Evolutionary conservation across 306 rosid genomes (phyloP).

Genomic region (Cucurbita pepo): DNA sequence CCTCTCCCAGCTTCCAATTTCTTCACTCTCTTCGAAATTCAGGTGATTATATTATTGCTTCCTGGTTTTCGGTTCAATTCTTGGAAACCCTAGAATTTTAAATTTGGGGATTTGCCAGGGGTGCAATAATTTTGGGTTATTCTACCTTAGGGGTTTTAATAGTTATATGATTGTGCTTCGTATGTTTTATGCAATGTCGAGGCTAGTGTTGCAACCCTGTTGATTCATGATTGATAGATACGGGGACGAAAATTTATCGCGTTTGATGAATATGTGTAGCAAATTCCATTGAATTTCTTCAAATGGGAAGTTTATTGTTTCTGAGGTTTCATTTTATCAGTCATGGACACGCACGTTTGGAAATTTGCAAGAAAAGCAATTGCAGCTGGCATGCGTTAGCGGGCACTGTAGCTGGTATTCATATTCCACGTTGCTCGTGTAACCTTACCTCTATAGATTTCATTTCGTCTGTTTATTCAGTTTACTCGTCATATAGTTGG

Average conservation of each 20-base stretch:
- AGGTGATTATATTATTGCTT: slow-evolving; percentile 38
- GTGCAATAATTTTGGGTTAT: slow-evolving; percentile 36
- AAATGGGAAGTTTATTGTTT: neutral
- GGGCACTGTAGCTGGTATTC: neutral
- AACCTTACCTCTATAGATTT: neutral
- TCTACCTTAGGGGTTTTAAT: slow-evolving; percentile 15
- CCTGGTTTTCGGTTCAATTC: slow-evolving; percentile 19
- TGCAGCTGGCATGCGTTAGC: neutral
- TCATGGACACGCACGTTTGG: neutral
- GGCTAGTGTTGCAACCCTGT: slow-evolving; percentile 11
- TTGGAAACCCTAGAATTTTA: slow-evolving; percentile 73
- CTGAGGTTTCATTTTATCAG: neutral
- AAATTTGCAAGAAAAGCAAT: neutral
- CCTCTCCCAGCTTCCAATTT: slow-evolving; percentile 46
- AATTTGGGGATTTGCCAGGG: slow-evolving; percentile 22
- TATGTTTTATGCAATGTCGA: slow-evolving; percentile 45
- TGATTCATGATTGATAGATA: slow-evolving; percentile 11
- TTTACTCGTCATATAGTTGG: neutral
- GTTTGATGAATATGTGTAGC: neutral
- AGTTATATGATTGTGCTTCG: slow-evolving; percentile 6
- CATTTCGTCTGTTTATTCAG: neutral
- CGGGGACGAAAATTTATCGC: slow-evolving; percentile 19
- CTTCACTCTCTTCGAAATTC: slow-evolving; percentile 15
- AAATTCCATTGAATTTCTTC: neutral
- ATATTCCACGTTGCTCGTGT: neutral